Evolutionary conservation across 371 early-diverging fungal species (phyloP).

Genomic region (Circinella umbellata): DNA sequence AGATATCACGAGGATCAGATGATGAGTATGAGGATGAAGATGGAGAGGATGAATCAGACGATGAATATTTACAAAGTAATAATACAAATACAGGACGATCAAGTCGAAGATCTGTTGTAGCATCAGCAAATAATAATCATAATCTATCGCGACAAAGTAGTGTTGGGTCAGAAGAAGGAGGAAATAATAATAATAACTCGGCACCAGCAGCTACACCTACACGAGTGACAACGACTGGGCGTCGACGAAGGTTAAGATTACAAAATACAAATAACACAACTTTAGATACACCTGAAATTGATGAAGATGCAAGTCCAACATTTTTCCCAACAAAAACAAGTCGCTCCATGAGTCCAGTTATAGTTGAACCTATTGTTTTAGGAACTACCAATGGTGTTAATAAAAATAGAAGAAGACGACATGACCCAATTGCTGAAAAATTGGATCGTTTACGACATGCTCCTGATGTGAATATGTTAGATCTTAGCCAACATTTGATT

Average conservation of each 20-base stretch:
- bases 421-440: background rate
- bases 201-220: background rate
- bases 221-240: background rate
- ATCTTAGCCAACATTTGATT: constrained; percentile 8
- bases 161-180: constrained; percentile 5
- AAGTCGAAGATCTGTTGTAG: background rate
- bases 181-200: background rate
- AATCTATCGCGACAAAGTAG: background rate
- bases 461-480: background rate
- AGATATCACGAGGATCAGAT: background rate
- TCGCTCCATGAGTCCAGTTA: background rate
- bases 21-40: background rate
- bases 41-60: background rate
- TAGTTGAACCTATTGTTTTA: background rate
- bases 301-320: constrained; percentile 5
- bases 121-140: too few species aligned
- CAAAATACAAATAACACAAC: background rate
- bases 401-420: background rate
- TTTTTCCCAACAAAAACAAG: background rate
- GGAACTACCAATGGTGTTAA: background rate
- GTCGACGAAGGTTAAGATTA: background rate
- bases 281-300: constrained; percentile 1
- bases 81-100: background rate
- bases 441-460: constrained; percentile 1
- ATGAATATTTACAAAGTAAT: background rate